Conservation (phyloP, 345 rosid species). For the Nasturtium officinale region DNA sequence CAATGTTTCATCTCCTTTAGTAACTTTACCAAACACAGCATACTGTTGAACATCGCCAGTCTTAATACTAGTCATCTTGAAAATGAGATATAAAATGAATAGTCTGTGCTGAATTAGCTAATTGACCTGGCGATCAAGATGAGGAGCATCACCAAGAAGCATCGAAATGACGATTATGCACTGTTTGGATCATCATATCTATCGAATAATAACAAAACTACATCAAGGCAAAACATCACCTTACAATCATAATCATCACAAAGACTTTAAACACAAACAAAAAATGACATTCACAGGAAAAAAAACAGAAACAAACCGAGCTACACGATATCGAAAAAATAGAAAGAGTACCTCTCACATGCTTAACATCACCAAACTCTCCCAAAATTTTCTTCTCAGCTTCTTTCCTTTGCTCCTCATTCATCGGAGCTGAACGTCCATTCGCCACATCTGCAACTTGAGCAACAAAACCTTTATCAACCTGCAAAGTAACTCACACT, state of each 20-base stretch:
- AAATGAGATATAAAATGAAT: conserved; percentile 10
- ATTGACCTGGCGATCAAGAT: conserved; percentile 85
- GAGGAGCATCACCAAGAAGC: conserved; percentile 94
- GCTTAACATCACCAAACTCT: conserved; percentile 88
- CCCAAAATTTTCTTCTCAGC: conserved; percentile 78
- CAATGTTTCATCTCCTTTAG: conserved; percentile 91
- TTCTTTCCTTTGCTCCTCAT: conserved; percentile 71
- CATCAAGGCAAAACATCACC: not conserved
- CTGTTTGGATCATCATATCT: conserved; percentile 90
- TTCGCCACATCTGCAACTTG: conserved; percentile 92
- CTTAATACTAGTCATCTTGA: conserved; percentile 8
- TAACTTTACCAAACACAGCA: conserved; percentile 94
- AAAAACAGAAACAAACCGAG: too few relatives aligned
- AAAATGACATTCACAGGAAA: not conserved
- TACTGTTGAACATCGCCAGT: conserved; percentile 55
- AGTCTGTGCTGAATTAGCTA: not conserved
- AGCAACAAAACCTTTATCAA: conserved; percentile 94
- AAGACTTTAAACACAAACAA: not conserved
- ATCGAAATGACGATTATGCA: conserved; percentile 93
- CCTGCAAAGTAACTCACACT: conserved; percentile 49
- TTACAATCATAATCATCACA: not conserved
- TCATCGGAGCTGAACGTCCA: conserved; percentile 89
- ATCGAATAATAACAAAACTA: conserved; percentile 18
- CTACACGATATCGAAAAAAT: too few relatives aligned
- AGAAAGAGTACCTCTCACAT: conserved; percentile 85